Evolutionary conservation across 2,329 filamentous ascomycete species (phyloP).

Genomic region (Grosmannia serpens): DNA sequence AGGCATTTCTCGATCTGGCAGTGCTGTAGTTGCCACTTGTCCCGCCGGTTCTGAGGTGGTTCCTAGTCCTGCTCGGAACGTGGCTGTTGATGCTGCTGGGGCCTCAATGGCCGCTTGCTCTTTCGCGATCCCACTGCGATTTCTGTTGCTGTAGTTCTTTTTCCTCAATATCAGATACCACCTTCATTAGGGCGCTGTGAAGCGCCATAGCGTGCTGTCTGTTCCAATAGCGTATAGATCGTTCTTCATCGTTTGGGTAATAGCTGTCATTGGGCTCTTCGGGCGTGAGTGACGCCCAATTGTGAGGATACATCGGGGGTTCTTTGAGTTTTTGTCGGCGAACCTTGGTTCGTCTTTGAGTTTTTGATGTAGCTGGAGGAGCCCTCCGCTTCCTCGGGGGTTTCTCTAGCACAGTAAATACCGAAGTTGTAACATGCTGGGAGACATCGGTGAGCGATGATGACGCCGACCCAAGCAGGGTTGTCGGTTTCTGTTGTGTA

Average conservation of each 20-base stretch:
- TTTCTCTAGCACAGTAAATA: too few species aligned
- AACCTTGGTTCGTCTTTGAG: background rate
- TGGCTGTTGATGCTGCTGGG: background rate
- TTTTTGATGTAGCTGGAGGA: background rate
- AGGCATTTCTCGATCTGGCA: too few species aligned
- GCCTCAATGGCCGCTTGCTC: background rate
- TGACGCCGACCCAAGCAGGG: too few species aligned
- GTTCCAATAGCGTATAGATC: background rate
- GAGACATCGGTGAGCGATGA: too few species aligned
- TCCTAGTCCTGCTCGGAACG: background rate
- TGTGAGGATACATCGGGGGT: background rate
- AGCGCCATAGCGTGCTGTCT: background rate
- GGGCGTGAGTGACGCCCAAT: background rate
- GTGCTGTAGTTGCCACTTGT: background rate
- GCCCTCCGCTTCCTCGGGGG: background rate
- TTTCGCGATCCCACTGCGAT: background rate
- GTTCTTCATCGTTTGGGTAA: background rate
- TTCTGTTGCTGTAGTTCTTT: background rate
- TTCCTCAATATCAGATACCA: background rate
- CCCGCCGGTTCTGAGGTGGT: background rate
- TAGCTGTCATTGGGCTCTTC: background rate
- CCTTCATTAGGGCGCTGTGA: background rate
- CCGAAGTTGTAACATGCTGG: too few species aligned
- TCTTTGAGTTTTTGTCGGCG: background rate
- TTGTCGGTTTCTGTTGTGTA: too few species aligned